A percentile compares a stretch with the other conserved stretches of the same genome.
phyloP scores from a whole-genome alignment of 2,329 filamentous ascomycete species.

The Thelonectria rubi region DNA sequence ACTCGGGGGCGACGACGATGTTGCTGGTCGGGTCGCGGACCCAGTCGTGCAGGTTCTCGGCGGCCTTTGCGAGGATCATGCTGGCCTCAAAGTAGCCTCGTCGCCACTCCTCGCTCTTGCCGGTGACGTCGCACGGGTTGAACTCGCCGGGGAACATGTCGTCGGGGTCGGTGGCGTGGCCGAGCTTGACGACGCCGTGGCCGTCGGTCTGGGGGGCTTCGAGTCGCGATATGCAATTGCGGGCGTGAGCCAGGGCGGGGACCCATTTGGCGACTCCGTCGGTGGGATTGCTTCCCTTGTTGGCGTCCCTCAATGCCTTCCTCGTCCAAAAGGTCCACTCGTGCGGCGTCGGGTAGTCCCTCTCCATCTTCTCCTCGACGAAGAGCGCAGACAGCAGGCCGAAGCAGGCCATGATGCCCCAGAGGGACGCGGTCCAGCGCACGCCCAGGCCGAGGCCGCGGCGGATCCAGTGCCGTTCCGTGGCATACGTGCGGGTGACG shows the following conservation, averaged over 20 bases:
- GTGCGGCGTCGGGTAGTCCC: conserved; percentile 79
- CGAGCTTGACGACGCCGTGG: conserved; percentile 65
- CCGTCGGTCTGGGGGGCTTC: conserved; percentile 78
- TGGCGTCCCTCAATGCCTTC: conserved; percentile 72
- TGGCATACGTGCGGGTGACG: conserved; percentile 71
- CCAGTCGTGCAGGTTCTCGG: conserved; percentile 85
- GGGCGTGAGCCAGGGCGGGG: conserved; percentile 67
- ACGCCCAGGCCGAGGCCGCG: conserved; percentile 75
- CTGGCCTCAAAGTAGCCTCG: conserved; percentile 85
- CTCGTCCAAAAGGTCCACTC: conserved; percentile 82
- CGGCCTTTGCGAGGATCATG: conserved; percentile 77
- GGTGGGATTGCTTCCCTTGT: conserved; percentile 64
- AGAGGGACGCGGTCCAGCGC: conserved; percentile 73
- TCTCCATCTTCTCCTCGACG: conserved; percentile 79
- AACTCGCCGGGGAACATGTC: conserved; percentile 74
- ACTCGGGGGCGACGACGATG: conserved; percentile 74
- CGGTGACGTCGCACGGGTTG: conserved; percentile 73
- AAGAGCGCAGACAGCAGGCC: conserved; percentile 71
- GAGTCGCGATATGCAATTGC: conserved; percentile 69
- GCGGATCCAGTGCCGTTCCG: conserved; percentile 75
- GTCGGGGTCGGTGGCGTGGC: conserved; percentile 67
- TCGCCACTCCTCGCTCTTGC: conserved; percentile 84
- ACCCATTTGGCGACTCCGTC: conserved; percentile 72
- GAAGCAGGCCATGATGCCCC: conserved; percentile 68
- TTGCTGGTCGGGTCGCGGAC: conserved; percentile 73